Evolutionary conservation across 1,139 yeast genomes (phyloP), one percentile per base, ranked within the genome.

Genomic region (Geotrichum restrictum): DNA sequence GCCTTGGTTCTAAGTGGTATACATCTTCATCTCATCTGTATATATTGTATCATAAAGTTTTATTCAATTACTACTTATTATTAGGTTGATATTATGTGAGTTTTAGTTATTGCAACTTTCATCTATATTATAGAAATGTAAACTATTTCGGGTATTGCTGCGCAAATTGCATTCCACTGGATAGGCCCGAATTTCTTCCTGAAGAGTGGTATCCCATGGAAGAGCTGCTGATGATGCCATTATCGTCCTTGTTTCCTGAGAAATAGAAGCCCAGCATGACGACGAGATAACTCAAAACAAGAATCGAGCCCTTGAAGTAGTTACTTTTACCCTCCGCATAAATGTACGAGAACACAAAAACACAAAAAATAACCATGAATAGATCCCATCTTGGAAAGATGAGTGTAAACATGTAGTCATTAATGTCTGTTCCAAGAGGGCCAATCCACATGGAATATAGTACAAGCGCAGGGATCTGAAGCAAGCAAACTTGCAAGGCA

Each of bases 241-340:
- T 49, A 10, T 45, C 48, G 21, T 41, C 55, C 16, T 56, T 57
- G 16, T 57, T 53, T 41, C 64, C 68, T 41, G 81, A 85, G 64
- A 84, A 83, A 75, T 82, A 89, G 67, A 91, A 91, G 0, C 98
- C 98, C 50, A 81, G 73, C 57, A 88, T 73, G 4, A 88, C 83
- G 37, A 88, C 93, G 21, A 81, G 65, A 66, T 93, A 93, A 31
- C 88, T 77, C 62, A 94, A 77, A 16, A 91, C 81, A 65, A 94
- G 74, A 59, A 94, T 88, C 16, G 93, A 85, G 1, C 99, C 98
- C 68, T 93, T 93, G 75, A 93, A 93, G 67, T 93, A 93, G 66
- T 94, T 93, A 36, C 95, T 85, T 65, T 91, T 91, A 1, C 98
- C 99, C 66, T 93, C 98, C 0, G 97, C 96, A 67, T 94, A 94